Evolutionary conservation across 495 filamentous ascomycete genomes (phyloP), one percentile per base, ranked within the genome.

Genomic region (Glonium stellatum): DNA sequence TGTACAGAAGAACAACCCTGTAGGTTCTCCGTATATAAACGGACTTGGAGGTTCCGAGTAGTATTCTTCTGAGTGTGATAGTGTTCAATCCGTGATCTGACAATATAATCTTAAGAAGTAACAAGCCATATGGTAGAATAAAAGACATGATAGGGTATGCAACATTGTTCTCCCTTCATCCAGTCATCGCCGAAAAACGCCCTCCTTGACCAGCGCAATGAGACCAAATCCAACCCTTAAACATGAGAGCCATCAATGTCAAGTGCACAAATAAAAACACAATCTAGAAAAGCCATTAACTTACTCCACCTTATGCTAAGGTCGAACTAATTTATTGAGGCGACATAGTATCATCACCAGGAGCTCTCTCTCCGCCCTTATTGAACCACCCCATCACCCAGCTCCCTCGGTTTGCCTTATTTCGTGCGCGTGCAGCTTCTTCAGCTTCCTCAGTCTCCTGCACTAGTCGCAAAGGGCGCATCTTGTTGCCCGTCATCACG

Each of bases 401-500:
- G 63, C 79, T 83, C 44, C 72, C 78, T 49, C 83, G 70, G 69
- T 85, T 85, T 10, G 79, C 81, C 70, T 79, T 82, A 72, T 81
- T 83, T 55, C 78, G 47, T 27, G 56, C 51, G 11, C 61, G 75
- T 27, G 77, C 77, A 54, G 54, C 63, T 52, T 73, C 70, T 15
- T 74, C 73, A 31, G 78, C 71, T 59, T 79, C 80, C 54, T 75
- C 76, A 34, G 77, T 80, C 67, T 82, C 88, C 73, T 90, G 87
- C 56, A 98, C 93, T 11, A 98, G 79, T 42, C 92, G 78, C 68
- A 98, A 74, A 0, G 93, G 93, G 34, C 93, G 80, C 52, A 95
- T 80, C 67, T 89, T 90, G 63, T 84, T 91, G 5, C 87, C 87
- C 41, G 84, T 82, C 73, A 86, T 84, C 19, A 84, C 79, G 6